Conservation (phyloP, 2,329 filamentous ascomycete species). For the Alternaria sp. region DNA sequence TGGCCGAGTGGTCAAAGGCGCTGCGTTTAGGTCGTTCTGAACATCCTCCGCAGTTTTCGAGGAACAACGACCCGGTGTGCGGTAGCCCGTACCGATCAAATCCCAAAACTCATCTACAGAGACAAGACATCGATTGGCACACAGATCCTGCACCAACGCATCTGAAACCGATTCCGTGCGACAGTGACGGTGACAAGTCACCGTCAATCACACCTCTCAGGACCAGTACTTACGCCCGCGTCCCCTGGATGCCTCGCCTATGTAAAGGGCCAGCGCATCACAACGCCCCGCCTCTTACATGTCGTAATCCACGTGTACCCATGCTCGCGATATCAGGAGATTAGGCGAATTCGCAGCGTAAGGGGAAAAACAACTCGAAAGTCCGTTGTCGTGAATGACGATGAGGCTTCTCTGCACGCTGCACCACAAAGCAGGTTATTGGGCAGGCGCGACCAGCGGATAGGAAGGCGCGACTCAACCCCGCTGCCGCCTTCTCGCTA, state of each 20-base stretch:
- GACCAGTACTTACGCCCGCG: background rate
- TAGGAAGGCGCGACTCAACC: background rate
- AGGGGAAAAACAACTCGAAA: background rate
- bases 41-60: constrained; percentile 26
- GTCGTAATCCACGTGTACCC: background rate
- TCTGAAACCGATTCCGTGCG: background rate
- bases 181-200: background rate
- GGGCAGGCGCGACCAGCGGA: background rate
- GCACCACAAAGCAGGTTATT: background rate
- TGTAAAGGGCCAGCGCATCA: background rate
- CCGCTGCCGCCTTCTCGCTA: background rate
- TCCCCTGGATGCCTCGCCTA: background rate
- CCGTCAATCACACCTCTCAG: background rate
- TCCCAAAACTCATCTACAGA: background rate
- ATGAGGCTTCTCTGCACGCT: background rate
- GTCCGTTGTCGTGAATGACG: background rate
- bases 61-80: background rate
- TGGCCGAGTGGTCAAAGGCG: constrained; percentile 33
- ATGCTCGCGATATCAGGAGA: background rate
- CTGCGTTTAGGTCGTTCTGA: constrained; percentile 35
- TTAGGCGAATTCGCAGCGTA: background rate
- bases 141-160: background rate
- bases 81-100: background rate
- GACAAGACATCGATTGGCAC: background rate
- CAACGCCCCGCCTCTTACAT: background rate